Base-by-base conservation (phyloP, 176 grass and related monocot species). In the Hordeum vulgare region DNA sequence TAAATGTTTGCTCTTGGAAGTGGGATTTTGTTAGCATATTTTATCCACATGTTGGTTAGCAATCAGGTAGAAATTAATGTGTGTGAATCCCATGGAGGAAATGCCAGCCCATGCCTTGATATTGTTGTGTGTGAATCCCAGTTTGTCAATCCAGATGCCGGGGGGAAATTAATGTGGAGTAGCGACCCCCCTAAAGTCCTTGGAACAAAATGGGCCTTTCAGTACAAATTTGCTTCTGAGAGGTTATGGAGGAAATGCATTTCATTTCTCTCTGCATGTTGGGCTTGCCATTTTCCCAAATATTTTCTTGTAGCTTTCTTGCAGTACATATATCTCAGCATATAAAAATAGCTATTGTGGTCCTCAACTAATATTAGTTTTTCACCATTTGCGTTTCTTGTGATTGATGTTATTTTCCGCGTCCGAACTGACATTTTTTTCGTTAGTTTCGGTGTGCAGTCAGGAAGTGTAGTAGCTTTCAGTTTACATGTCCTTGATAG, bases 401-500 rank as follows among this genome's bases (percentile, higher is more conserved):
- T 26, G 42, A 74, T 24, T 61, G 25, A 63, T 35, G 11, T 33
- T 65, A 14, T 36, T 84, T 76, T 64, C 15, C 65, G 29, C n/a
- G 24, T 51, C 35, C 18, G 37, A 34, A 84, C 28, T 83, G 63
- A 24, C 14, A 26, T 37, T 62, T 72, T 75, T 81, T 8, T 81
- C 45, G 45, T 15, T 12, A 69, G 31, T 66, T 51, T 23, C 41
- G 18, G 9, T 24, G 12, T 59, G 39, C 26, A 35, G 36, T 44
- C 27, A 61, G 6, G 27, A 15, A 27, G 61, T 79, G 71, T 85
- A 61, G 65, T 85, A 72, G 4, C 40, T 71, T 36, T 71, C 11
- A 36, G 20, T 80, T 77, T 66, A 42, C 36, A 45, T 71, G 26
- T 81, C 66, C 74, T 85, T 74, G 82, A 42, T 62, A 71, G 61